Evolutionary conservation across 2,329 filamentous ascomycete species (phyloP).

Genomic region (Leptographium procerum): DNA sequence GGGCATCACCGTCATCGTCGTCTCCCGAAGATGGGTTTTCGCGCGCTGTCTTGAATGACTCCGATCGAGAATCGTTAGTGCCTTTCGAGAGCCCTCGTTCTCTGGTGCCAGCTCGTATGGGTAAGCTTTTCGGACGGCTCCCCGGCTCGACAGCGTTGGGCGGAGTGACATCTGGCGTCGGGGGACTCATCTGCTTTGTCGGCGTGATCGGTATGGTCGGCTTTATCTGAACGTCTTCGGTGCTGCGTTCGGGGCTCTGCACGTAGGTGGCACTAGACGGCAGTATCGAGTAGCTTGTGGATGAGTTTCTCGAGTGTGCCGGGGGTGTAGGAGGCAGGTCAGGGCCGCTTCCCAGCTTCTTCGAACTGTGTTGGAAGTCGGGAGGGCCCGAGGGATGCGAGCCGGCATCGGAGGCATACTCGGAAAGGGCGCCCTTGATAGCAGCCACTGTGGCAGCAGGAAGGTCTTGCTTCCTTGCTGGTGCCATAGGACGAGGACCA

Average conservation of each 20-base stretch:
- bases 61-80: slow-evolving; percentile 49
- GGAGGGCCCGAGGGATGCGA: slow-evolving; percentile 27
- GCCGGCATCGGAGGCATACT: slow-evolving; percentile 10
- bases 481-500: slow-evolving; percentile 4
- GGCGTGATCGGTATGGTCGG: slow-evolving; percentile 42
- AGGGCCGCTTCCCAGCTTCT: slow-evolving; percentile 31
- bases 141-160: slow-evolving; percentile 34
- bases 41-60: slow-evolving; percentile 61
- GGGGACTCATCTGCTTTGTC: slow-evolving; percentile 54
- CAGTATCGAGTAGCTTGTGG: slow-evolving; percentile 33
- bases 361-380: slow-evolving; percentile 29
- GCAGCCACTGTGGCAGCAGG: slow-evolving; percentile 2
- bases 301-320: slow-evolving; percentile 46
- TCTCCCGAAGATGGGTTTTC: slow-evolving; percentile 50
- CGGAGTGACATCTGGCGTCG: slow-evolving; percentile 66
- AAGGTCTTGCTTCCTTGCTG: slow-evolving; percentile 13
- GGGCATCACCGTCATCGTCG: slow-evolving; percentile 47
- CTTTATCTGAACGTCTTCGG: slow-evolving; percentile 24
- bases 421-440: slow-evolving; percentile 18
- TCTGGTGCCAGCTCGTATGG: slow-evolving; percentile 31
- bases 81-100: slow-evolving; percentile 41
- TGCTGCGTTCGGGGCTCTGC: slow-evolving; percentile 26
- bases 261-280: slow-evolving; percentile 29
- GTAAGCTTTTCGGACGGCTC: slow-evolving; percentile 25
- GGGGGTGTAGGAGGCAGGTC: slow-evolving; percentile 53